Base-by-base conservation (phyloP, 441 rosid genomes). In the Lepidium campestre region DNA sequence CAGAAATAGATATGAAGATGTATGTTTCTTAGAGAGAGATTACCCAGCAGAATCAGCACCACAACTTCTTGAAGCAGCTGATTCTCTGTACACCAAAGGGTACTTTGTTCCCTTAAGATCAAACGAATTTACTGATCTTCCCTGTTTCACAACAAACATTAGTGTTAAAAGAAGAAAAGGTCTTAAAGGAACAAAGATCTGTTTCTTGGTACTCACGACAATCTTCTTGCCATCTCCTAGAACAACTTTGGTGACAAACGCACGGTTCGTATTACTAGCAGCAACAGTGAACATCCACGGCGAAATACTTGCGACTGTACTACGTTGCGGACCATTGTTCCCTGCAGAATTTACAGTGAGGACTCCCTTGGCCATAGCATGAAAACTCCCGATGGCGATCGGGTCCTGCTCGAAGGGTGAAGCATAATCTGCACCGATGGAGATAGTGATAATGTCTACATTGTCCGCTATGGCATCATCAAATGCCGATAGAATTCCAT, bases 201-300 rank as follows among this genome's bases (percentile, higher is more conserved):
- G 14, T 29, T 62, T 73, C 57, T 72, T 59, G 59, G 49, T 32
- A 41, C 86, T 59, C 68, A 83, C 90, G 23, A 27, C 58, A 44
- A 85, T 0, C 14, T 44, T 72, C 54, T 66, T 74, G 25, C 83
- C 84, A 22, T 83, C 68, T 34, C 82, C 86, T 2, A 87, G 87
- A 45, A 78, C 78, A 67, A 78, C 78, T 70, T 77, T 80, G 56
- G 74, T 67, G 35, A 75, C 18, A 46, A 85, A 68, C 0, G n/a
- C 36, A 0, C 87, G 84, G 55, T 83, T 82, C 0, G 58, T 82
- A 68, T 67, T 77, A 54, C 85, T 83, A 29, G 84, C 91, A 32
- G 85, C 87, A 2, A 83, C 79, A 5, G 84, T 35, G 20, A 87
- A 70, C 4, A 80, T 40, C 87, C 89, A 85, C 1, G 86, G 89